Conservation (phyloP, 495 filamentous ascomycete genomes). For the Annulohypoxylon stygium region DNA sequence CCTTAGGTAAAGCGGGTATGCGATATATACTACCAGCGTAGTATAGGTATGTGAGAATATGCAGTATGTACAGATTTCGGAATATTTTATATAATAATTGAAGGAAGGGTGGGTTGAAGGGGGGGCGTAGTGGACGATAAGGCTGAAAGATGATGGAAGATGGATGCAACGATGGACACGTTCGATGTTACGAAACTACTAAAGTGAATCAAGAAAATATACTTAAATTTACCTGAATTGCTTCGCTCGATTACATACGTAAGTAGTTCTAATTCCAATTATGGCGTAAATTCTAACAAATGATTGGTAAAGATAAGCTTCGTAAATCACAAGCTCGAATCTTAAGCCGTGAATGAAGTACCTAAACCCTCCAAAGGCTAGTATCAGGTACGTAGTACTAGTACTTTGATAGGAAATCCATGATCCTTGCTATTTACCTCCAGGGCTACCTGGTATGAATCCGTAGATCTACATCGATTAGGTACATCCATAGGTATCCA, state of each 20-base stretch:
- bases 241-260: background rate
- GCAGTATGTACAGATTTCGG: background rate
- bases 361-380: background rate
- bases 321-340: background rate
- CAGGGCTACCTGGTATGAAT: no score
- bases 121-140: background rate
- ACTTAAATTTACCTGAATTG: background rate
- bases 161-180: background rate
- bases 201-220: background rate
- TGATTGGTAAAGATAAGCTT: conserved; percentile 36
- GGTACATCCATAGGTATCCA: background rate
- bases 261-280: background rate
- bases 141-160: background rate
- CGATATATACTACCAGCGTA: no score
- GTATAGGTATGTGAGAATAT: background rate
- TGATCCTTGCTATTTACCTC: no score
- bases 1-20: conserved; percentile 10
- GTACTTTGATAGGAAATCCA: background rate
- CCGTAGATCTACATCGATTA: no score
- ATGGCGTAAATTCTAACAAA: background rate
- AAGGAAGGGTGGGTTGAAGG: background rate
- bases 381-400: background rate
- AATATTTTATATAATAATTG: background rate
- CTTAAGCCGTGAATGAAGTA: background rate
- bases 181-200: background rate